Conservation (phyloP, 441 rosid genomes). For the Adansonia grandidieri region DNA sequence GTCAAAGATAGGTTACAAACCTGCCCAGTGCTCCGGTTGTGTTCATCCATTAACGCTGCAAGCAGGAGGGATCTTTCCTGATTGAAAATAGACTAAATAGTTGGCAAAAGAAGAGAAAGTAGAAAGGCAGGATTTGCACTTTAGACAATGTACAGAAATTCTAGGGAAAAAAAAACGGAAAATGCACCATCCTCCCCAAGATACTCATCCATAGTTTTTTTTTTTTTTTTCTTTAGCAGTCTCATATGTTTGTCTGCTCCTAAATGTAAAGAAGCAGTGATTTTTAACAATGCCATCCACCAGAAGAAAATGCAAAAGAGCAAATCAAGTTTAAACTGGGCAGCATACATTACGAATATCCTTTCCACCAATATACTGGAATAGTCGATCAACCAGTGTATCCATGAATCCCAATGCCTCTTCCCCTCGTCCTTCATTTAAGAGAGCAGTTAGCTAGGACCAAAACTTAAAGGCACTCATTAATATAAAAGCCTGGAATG, state of each 20-base stretch:
- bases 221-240: not conserved
- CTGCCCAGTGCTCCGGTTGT: slow-evolving; percentile 74
- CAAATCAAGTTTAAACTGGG: slow-evolving; percentile 36
- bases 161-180: not conserved
- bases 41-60: slow-evolving; percentile 62
- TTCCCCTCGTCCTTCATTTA: slow-evolving; percentile 82
- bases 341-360: slow-evolving; percentile 65
- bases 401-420: slow-evolving; percentile 79
- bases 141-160: slow-evolving; percentile 32
- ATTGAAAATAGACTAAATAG: slow-evolving; percentile 16
- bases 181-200: slow-evolving; percentile 14
- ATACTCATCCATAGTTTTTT: not conserved
- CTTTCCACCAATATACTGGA: slow-evolving; percentile 88
- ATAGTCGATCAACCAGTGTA: slow-evolving; percentile 77
- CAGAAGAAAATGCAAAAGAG: slow-evolving; percentile 28
- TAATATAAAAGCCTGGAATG: slow-evolving; percentile 2
- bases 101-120: slow-evolving; percentile 14
- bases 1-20: slow-evolving; percentile 44
- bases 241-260: not conserved
- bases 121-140: slow-evolving; percentile 28
- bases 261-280: not conserved
- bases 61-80: slow-evolving; percentile 78
- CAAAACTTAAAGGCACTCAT: slow-evolving; percentile 5
- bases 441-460: slow-evolving; percentile 34
- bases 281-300: slow-evolving; percentile 18